phyloP scores from a whole-genome alignment of 2,329 filamentous ascomycete species.

The Cercospora sesami region DNA sequence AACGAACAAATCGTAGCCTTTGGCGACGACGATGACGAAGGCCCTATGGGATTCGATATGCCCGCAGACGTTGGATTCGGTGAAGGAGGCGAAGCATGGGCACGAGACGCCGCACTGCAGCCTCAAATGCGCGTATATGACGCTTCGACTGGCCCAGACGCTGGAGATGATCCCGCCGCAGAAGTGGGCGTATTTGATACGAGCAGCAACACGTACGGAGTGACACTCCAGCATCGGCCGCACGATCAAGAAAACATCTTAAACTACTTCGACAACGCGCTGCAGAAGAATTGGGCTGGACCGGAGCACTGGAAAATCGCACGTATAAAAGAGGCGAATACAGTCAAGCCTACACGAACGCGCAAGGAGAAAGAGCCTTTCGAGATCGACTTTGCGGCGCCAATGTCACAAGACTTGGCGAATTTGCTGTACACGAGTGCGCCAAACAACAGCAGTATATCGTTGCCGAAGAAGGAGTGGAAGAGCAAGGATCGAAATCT shows the following conservation, averaged over 20 bases:
- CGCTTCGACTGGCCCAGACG: constrained; percentile 56
- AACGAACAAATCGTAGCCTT: constrained; percentile 52
- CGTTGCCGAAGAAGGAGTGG: constrained; percentile 90
- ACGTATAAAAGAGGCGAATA: constrained; percentile 75
- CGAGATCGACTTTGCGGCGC: constrained; percentile 82
- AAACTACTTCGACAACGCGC: constrained; percentile 94
- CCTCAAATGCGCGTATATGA: constrained; percentile 81
- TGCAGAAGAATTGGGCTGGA: constrained; percentile 96
- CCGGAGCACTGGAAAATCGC: constrained; percentile 99
- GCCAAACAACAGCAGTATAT: constrained; percentile 76
- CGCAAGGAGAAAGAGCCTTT: constrained; percentile 97
- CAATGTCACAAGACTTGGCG: constrained; percentile 68
- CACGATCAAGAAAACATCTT: constrained; percentile 90
- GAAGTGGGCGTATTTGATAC: constrained; percentile 60
- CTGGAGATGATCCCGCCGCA: constrained; percentile 47
- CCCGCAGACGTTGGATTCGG: constrained; percentile 78
- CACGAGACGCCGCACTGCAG: constrained; percentile 80
- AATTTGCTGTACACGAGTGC: constrained; percentile 81
- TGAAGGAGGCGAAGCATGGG: constrained; percentile 95
- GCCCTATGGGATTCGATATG: constrained; percentile 61
- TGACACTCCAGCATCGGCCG: constrained; percentile 68
- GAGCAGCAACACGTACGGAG: constrained; percentile 66
- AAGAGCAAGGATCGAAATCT: constrained; percentile 90
- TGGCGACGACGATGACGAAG: constrained; percentile 69
- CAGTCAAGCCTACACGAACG: constrained; percentile 65